Conservation (phyloP, 2,329 filamentous ascomycete species). For the Nigrospora osmanthi region DNA sequence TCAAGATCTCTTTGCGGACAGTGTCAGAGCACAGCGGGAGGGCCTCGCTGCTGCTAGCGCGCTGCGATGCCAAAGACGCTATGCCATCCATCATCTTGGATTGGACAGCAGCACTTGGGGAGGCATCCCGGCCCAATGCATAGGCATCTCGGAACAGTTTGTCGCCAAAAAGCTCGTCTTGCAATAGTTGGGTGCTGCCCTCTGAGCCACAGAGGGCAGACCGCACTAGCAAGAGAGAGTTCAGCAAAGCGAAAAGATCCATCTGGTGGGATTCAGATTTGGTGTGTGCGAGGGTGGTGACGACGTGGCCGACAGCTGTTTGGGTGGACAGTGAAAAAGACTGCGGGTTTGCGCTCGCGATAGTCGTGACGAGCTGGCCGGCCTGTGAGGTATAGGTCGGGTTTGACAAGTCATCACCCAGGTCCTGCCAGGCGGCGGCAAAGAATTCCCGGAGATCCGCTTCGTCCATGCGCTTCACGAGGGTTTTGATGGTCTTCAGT, state of each 20-base stretch:
- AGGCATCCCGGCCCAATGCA: slow-evolving; percentile 13
- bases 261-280: slow-evolving; percentile 41
- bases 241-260: slow-evolving; percentile 43
- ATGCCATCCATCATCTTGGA: slow-evolving; percentile 19
- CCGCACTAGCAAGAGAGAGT: slow-evolving; percentile 33
- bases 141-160: slow-evolving; percentile 17
- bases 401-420: slow-evolving; percentile 44
- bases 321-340: slow-evolving; percentile 41
- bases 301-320: slow-evolving; percentile 37
- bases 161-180: slow-evolving; percentile 22
- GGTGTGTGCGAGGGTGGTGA: slow-evolving; percentile 40
- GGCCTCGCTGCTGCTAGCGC: slow-evolving; percentile 8
- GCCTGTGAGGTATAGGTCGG: slow-evolving; percentile 43
- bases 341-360: slow-evolving; percentile 37
- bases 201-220: slow-evolving; percentile 19
- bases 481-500: slow-evolving; percentile 42
- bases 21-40: slow-evolving; percentile 17
- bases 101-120: slow-evolving; percentile 9
- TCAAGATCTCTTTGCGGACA: slow-evolving; percentile 15
- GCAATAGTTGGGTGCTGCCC: slow-evolving; percentile 7
- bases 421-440: slow-evolving; percentile 42
- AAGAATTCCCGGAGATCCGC: slow-evolving; percentile 37
- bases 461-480: slow-evolving; percentile 36
- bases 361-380: slow-evolving; percentile 42
- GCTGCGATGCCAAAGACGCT: slow-evolving; percentile 16